Base-by-base conservation (phyloP, 2,329 filamentous ascomycete genomes). In the Teratosphaeria pseudoeucalypti region DNA sequence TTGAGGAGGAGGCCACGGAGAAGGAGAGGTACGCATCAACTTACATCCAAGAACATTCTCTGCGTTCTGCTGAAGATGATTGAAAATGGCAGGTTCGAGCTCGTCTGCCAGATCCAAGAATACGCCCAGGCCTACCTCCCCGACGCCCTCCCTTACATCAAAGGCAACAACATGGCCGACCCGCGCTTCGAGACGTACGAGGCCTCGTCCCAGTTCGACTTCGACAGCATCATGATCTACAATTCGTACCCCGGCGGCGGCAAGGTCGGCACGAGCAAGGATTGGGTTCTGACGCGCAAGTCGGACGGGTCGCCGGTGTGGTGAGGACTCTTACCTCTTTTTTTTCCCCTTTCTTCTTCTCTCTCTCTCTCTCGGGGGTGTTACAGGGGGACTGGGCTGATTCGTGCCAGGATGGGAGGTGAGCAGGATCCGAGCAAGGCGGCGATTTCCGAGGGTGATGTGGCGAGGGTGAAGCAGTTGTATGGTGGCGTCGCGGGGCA, bases 191-290 rank as follows among this genome's bases (percentile, higher is more conserved):
- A n/a, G 4, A 23, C 19, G 27, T 58, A 34, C 26, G 32, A 37
- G 43, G 10, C 7, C 14, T 34, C 47, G 16, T 14, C 26, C 11
- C 16, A 53, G 32, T 58, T 58, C 56, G 49, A 54, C 49, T 19
- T 49, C 34, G 26, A 27, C n/a, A 43, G 32, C 26, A 58, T 58
- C 56, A 58, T 58, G 56, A 58, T 34, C 14, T 58, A 58, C 47
- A 54, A 34, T 9, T 58, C 43, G 10, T 23, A 54, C 29, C 19
- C 49, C 12, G 43, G 49, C 29, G 34, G 43, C 43, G 43, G 43
- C 43, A 49, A 49, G 11, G 43, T 23, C 43, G 43, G 43, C 16
- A 49, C 43, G 43, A 49, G 43, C n/a, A 49, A 49, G 19, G 43
- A 49, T 11, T 49, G 43, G 43, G 43, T 49, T 3, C 23, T 49